These are phyloP conservation scores for Poa pratensis DNA, from an alignment of 176 grass and related monocot genomes.

Conservation along the genomic window DNA sequence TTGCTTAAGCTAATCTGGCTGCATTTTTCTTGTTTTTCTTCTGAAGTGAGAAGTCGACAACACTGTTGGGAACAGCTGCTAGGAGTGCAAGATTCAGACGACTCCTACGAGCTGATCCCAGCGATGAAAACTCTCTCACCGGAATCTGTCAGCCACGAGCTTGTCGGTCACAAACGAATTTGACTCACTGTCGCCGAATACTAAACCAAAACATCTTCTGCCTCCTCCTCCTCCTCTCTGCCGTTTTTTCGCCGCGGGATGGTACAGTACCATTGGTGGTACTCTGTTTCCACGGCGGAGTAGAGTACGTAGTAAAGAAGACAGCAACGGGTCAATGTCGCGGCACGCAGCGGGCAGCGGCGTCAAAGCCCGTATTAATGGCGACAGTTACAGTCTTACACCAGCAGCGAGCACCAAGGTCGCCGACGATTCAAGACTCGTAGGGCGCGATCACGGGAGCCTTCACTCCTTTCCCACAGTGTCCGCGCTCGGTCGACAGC, in stretches of 20 bases:
- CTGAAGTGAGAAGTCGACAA: background rate
- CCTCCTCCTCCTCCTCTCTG: background rate
- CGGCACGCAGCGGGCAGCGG: background rate
- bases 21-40: background rate
- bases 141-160: background rate
- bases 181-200: background rate
- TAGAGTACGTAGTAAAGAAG: background rate
- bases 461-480: background rate
- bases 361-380: background rate
- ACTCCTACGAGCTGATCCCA: background rate
- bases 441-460: background rate
- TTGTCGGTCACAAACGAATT: background rate
- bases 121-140: background rate
- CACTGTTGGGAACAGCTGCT: background rate
- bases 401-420: background rate
- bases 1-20: conserved; percentile 1
- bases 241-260: no score
- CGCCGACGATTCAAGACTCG: background rate
- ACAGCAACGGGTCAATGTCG: background rate
- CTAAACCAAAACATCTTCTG: background rate
- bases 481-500: background rate
- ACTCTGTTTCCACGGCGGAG: no score
- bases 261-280: background rate
- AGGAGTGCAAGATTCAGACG: background rate
- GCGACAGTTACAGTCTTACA: background rate